These are phyloP conservation scores for Anethum foeniculum DNA, from an alignment of 140 eudicot genomes.

Conservation along the genomic window DNA sequence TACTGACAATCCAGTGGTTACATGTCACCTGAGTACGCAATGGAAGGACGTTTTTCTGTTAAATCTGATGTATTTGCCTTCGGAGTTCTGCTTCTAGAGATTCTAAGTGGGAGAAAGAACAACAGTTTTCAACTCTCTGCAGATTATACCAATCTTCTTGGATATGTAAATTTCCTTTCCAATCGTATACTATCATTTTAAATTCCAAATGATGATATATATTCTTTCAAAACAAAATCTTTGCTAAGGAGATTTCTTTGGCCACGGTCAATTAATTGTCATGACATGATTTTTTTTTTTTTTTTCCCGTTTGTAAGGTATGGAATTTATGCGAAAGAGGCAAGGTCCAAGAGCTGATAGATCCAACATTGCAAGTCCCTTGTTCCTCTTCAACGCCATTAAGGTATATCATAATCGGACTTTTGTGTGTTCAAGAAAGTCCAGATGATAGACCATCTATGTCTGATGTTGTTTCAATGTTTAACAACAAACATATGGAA, in stretches of 20 bases:
- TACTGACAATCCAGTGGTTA: slow-evolving; percentile 2
- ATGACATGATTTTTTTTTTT: neutral
- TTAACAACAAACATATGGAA: slow-evolving; percentile 1
- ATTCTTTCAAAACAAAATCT: neutral
- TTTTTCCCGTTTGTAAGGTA: neutral
- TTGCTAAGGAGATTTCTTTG: neutral
- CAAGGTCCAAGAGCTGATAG: slow-evolving; percentile 7
- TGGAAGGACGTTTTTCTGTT: slow-evolving; percentile 14
- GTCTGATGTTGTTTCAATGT: slow-evolving; percentile 11
- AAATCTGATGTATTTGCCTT: slow-evolving; percentile 12
- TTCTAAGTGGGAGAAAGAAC: slow-evolving; percentile 14
- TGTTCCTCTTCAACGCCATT: neutral
- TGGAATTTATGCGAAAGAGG: slow-evolving; percentile 10
- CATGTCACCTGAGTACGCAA: slow-evolving; percentile 13
- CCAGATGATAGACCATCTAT: slow-evolving; percentile 12
- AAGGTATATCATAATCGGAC: neutral
- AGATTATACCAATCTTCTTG: slow-evolving; percentile 10
- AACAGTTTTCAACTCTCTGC: slow-evolving; percentile 3
- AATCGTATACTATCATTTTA: too few relatives aligned
- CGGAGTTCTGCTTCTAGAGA: slow-evolving; percentile 12
- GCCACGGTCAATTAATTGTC: neutral
- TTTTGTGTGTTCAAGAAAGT: slow-evolving; percentile 13
- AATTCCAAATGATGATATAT: too few relatives aligned
- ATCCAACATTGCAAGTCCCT: neutral
- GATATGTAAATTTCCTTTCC: neutral